Evolutionary conservation across 176 grass and related monocot genomes (phyloP), one percentile per base, ranked within the genome.

Genomic region (Triticum turgidum): DNA sequence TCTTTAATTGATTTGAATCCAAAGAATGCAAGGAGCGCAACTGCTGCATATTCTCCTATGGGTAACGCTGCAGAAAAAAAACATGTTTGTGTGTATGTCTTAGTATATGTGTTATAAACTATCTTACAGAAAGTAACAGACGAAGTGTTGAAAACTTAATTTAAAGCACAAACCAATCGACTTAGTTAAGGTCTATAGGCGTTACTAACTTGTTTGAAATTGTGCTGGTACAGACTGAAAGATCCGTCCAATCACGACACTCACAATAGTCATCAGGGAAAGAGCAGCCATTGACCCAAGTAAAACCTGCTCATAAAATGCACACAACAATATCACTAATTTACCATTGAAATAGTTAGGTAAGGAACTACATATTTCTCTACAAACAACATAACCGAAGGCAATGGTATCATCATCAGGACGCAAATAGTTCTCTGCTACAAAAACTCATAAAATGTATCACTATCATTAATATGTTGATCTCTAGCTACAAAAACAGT

Each of bases 1-100:
- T 98, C 92, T 92, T 88, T 98, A 85, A 98, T 98, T 85, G 97
- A 98, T 35, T 96, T 98, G 22, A 96, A 85, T 73, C 97, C 97
- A 84, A 96, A 98, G 74, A 98, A 94, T 76, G 97, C 86, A 21
- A 98, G 90, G 13, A 98, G 88, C 39, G 94, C 94, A 89, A 96
- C 87, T 29, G 97, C 94, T 63, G 92, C 90, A 87, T 98, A 96
- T 78, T 98, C 97, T 61, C 97, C 97, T 86, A 98, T 91, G 38
- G 97, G 97, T 80, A 98, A 39, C 1, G 97, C 94, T 98, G 89
- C 83, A 94, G 65, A 64, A 80, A 82, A 44, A 79, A 38, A 80
- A 29, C 66, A 89, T 78, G 45, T 22, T 88, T 78, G 64, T 25
- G 52, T 38, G 9, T 9, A 80, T 66, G 32, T 84, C 73, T 80